Percentiles rank a stretch among this genome's conserved stretches.
phyloP scores from a whole-genome alignment of 2,329 filamentous ascomycete species.

The Whalleya microplaca region DNA sequence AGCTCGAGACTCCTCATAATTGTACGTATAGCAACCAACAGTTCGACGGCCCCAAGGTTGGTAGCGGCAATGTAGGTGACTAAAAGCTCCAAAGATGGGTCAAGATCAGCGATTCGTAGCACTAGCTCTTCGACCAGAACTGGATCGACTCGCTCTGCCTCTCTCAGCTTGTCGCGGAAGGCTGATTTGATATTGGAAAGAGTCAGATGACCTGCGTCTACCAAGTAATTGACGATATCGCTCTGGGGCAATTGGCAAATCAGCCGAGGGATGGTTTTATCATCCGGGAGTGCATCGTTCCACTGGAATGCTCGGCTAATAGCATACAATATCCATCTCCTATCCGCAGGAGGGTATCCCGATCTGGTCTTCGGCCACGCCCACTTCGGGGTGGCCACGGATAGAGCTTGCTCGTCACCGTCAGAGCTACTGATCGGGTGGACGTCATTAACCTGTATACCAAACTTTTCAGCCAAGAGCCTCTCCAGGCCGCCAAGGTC shows the following conservation, averaged over 20 bases:
- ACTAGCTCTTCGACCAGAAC: conserved; percentile 65
- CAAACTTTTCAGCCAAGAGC: conserved; percentile 53
- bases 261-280: conserved; percentile 45
- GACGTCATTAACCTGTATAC: conserved; percentile 42
- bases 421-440: conserved; percentile 26
- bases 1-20: conserved; percentile 72
- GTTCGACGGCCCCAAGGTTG: conserved; percentile 66
- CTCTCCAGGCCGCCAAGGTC: conserved; percentile 55
- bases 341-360: conserved; percentile 60
- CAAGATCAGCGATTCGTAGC: conserved; percentile 63
- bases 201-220: conserved; percentile 63
- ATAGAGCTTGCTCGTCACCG: conserved; percentile 17
- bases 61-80: conserved; percentile 68
- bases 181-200: conserved; percentile 61
- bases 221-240: conserved; percentile 61
- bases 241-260: conserved; percentile 52
- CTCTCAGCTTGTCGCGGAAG: conserved; percentile 53
- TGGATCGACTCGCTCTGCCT: conserved; percentile 48
- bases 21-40: conserved; percentile 66
- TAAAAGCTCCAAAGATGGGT: conserved; percentile 69
- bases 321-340: conserved; percentile 66
- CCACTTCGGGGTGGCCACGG: conserved; percentile 51
- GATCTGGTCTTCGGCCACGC: conserved; percentile 48
- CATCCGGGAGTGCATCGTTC: conserved; percentile 49
- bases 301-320: conserved; percentile 66